A percentile compares a stretch with the other conserved stretches of the same genome.
Evolutionary conservation across 2,329 filamentous ascomycete genomes (phyloP).

Genomic region (Cryphonectria radicalis): DNA sequence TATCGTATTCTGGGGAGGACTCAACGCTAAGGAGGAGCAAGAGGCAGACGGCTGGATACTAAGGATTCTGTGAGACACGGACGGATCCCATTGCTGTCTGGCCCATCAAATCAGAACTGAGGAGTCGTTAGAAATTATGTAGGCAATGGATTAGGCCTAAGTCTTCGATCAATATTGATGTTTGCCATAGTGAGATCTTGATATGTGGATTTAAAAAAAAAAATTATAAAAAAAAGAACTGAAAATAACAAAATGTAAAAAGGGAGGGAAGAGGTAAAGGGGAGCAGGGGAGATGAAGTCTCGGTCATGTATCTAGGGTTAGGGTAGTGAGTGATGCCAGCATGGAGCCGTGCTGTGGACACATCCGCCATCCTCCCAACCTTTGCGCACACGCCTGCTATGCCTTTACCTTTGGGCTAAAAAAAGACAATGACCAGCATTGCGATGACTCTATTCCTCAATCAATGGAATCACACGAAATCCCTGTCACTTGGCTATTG

Average conservation of each 20-base stretch:
- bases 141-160: background rate
- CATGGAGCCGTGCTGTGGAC: too few relatives aligned
- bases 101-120: background rate
- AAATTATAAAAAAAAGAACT: too few relatives aligned
- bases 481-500: background rate
- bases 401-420: background rate
- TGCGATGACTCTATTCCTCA: background rate
- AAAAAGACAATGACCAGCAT: background rate
- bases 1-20: slow-evolving; percentile 58
- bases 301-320: background rate
- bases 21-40: slow-evolving; percentile 45
- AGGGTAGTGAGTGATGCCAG: background rate
- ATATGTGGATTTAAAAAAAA: background rate
- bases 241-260: too few relatives aligned
- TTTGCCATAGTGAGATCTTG: background rate
- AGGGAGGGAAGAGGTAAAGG: too few relatives aligned
- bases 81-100: too few relatives aligned
- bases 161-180: background rate
- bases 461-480: background rate
- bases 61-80: slow-evolving; percentile 29
- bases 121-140: background rate
- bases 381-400: background rate
- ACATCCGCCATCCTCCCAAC: background rate
- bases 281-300: too few relatives aligned
- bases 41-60: slow-evolving; percentile 48